Conservation (phyloP, 2,329 filamentous ascomycete genomes). For the Xylaria sp. region DNA sequence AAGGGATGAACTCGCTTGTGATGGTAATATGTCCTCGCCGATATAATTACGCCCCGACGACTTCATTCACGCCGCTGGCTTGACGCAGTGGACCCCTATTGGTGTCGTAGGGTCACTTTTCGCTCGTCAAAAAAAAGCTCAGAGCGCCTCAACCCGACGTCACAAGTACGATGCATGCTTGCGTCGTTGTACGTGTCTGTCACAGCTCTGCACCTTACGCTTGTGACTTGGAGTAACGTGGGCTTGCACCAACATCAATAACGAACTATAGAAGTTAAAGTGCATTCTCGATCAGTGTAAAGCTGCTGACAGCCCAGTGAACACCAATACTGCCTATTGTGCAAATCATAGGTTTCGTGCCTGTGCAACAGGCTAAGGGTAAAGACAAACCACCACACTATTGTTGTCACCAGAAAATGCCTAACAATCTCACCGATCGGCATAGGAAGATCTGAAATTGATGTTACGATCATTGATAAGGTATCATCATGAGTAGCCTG, state of each 20-base stretch:
- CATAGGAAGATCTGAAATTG: neutral
- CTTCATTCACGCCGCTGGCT: neutral
- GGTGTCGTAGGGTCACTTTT: neutral
- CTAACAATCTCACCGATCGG: neutral
- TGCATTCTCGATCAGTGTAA: neutral
- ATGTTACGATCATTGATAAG: neutral
- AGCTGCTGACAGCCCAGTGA: neutral
- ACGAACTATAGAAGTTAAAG: neutral
- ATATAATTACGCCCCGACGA: slow-evolving; percentile 1
- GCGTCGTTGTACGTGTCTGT: neutral
- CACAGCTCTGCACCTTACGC: neutral
- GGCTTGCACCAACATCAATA: neutral
- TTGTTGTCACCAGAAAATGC: neutral
- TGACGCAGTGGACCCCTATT: neutral
- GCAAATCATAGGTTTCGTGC: neutral
- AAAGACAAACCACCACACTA: neutral
- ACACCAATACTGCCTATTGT: neutral
- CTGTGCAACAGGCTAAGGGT: neutral
- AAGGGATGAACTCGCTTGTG: slow-evolving; percentile 39
- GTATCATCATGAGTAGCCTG: neutral
- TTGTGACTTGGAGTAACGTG: neutral
- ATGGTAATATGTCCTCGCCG: slow-evolving; percentile 2
- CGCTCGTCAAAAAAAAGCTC: neutral
- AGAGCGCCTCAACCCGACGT: neutral
- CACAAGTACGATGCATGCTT: neutral